Evolutionary conservation across 1,284 basidiomycete species (phyloP), one percentile per base, ranked within the genome.

Genomic region (Neotropicomus parvogracilis): DNA sequence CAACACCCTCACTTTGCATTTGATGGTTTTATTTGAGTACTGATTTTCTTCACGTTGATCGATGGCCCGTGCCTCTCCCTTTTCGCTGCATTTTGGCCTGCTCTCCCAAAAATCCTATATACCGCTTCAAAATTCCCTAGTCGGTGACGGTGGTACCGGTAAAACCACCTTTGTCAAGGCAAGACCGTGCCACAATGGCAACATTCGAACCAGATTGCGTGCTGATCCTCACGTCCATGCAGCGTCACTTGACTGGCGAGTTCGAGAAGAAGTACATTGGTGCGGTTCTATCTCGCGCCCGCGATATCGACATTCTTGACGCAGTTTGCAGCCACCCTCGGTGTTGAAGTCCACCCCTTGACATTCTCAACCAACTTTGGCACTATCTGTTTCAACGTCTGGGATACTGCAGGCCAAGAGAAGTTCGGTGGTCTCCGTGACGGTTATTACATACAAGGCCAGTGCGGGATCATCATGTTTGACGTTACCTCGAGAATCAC

Each of bases 261-360:
- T 99, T 99, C 72, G 97, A 99, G 78, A 99, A 99, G 83, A 99
- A 99, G 76, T 99, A 98, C 79, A 98, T 99, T 59, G 95, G 93
- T 95, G 70, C 56, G 75, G 55, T 47, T 61, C 48, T 52, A 33
- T 53, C 34, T 29, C 54, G 38, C 36, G 50, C 32, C 41, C 40
- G 26, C 41, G 53, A 41, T 42, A 41, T 50, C 43, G 35, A 44
- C 41, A 32, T 55, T 45, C 42, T 54, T 57, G 53, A 50, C 34
- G 3, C 55, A 29, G 14, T 40, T 21, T 17, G 47, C 70, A 95
- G 95, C 95, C 64, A 99, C 97, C 50, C 90, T 99, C 56, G 95
- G 97, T 84, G 95, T 98, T 64, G 95, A 99, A 73, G 95, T 99
- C 40, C 95, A 99, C 78, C 95, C 95, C 54, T 80, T 99, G 46